A percentile compares a stretch with the other conserved stretches of the same genome.
Conservation (phyloP, 2,329 filamentous ascomycete genomes). For the Cryphonectria parasitica region DNA sequence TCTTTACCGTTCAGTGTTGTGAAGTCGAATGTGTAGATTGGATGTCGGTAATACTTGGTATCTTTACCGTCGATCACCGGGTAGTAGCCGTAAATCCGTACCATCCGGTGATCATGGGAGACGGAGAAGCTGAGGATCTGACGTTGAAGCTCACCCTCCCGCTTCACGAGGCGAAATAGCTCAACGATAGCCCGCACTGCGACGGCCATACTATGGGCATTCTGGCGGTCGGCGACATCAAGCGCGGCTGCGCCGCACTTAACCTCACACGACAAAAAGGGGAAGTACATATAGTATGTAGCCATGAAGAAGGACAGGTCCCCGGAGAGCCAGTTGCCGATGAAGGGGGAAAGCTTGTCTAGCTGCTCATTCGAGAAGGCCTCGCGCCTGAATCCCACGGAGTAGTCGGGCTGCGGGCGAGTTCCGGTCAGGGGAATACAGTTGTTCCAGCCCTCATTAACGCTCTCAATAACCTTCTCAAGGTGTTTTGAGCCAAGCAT, state of each 20-base stretch:
- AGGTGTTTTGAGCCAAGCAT: slow-evolving; percentile 36
- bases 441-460: slow-evolving; percentile 48
- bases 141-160: slow-evolving; percentile 38
- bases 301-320: not conserved
- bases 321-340: not conserved
- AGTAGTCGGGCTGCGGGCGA: slow-evolving; percentile 48
- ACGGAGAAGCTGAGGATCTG: slow-evolving; percentile 36
- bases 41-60: slow-evolving; percentile 43
- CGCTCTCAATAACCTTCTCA: slow-evolving; percentile 42
- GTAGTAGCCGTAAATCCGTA: slow-evolving; percentile 48
- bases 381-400: slow-evolving; percentile 40
- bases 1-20: slow-evolving; percentile 39
- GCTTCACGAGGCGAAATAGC: not conserved
- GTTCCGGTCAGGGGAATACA: slow-evolving; percentile 41
- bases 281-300: slow-evolving; percentile 40
- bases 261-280: not conserved
- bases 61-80: slow-evolving; percentile 39
- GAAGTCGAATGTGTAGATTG: slow-evolving; percentile 42
- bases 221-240: not conserved
- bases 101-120: slow-evolving; percentile 40
- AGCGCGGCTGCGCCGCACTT: not conserved
- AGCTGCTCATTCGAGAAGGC: slow-evolving; percentile 39
- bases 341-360: not conserved
- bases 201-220: not conserved
- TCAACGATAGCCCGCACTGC: not conserved